Base-by-base conservation (phyloP, 2,329 filamentous ascomycete species). In the Podosphaera fusca region DNA sequence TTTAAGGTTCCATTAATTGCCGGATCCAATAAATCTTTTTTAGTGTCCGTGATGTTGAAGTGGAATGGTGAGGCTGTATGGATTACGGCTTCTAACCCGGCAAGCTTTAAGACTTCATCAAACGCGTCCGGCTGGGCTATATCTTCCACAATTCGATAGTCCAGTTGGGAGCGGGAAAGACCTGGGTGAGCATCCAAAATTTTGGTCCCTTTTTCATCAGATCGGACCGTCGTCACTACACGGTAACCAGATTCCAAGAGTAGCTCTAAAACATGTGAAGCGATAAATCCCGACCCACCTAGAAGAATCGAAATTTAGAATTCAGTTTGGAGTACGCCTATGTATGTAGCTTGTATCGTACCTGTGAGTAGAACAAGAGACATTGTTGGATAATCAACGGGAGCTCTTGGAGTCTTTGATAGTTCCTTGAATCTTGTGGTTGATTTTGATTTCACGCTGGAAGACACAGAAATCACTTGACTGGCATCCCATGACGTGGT, bases 101-200 rank as follows among this genome's bases (percentile, higher is more conserved):
- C 85, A 0, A 68, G 65, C 0, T 69, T 61, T 1, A 69, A 65
- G 57, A 66, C 60, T 64, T 75, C 67, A 58, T 83, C 76, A 62
- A 90, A 90, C 21, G 83, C 84, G 31, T 76, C 76, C 14, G 79
- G 74, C 61, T 79, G 66, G 0, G 81, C 80, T 60, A 92, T 80
- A 62, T 92, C 84, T 50, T 79, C 74, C 14, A 90, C 83, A 59
- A 89, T 77, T 35, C 66, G 70, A 56, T 70, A 73, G 1, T 70
- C 68, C 1, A 74, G 59, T 29, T 56, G 45, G 1, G 56, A 53
- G 9, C 47, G 46, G 7, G 40, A 33, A 50, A 56, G 12, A 33
- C 64, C 62, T 0, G 65, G 61, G 29, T 72, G 64, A 0, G 70
- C 70, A 2, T 68, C 59, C 31, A 70, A 58, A 33, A 75, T 69